phyloP scores from a whole-genome alignment of 441 rosid genomes.

The Macaranga tanarius region DNA sequence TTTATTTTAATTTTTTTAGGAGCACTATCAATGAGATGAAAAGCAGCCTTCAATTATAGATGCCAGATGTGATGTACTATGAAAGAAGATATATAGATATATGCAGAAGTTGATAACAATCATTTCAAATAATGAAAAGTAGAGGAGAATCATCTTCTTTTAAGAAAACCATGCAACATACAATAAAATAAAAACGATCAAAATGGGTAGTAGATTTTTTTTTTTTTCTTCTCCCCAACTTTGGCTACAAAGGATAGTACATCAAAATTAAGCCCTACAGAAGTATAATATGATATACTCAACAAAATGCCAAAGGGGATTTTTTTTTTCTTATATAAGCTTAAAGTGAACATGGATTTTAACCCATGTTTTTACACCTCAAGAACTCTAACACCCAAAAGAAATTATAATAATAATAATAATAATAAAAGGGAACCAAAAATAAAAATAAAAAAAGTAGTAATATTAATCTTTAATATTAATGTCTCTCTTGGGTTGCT shows the following conservation, averaged over 20 bases:
- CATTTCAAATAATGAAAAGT: conserved; percentile 36
- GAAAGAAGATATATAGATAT: background rate
- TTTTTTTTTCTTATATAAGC: background rate
- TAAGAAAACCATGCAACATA: conserved; percentile 66
- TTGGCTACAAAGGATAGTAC: conserved; percentile 25
- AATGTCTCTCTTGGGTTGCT: conserved; percentile 21
- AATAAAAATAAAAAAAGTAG: background rate
- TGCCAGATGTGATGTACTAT: background rate
- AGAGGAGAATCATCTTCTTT: conserved; percentile 59
- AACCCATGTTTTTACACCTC: conserved; percentile 25
- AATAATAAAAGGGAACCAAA: background rate
- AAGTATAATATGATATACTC: conserved; percentile 40
- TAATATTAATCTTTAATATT: conserved; percentile 18
- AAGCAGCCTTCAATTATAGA: background rate
- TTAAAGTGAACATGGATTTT: conserved; percentile 14
- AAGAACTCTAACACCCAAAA: conserved; percentile 26
- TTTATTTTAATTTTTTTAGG: background rate
- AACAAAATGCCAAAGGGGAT: conserved; percentile 42
- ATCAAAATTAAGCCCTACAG: conserved; percentile 35
- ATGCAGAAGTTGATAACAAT: conserved; percentile 28
- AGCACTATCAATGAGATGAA: background rate
- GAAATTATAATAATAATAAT: conserved; percentile 14
- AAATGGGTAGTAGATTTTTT: conserved; percentile 28
- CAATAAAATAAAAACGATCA: conserved; percentile 37
- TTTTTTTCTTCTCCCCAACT: background rate